phyloP scores from a whole-genome alignment of 2,329 filamentous ascomycete genomes.

The Penicillium brasilianum region DNA sequence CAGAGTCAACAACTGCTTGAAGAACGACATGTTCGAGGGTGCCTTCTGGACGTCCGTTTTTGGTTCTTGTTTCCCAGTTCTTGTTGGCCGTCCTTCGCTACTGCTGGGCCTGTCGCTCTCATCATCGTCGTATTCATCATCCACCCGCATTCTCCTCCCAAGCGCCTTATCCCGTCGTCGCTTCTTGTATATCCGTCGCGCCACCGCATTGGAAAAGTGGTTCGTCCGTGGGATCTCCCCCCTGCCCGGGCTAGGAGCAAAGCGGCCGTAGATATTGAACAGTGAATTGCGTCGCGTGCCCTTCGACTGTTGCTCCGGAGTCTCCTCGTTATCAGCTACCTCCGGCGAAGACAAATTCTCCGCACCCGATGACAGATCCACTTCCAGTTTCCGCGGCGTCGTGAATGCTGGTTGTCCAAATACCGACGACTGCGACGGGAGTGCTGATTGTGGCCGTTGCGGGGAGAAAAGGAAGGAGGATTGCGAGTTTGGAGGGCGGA shows the following conservation, averaged over 20 bases:
- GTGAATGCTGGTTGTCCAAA: conserved; percentile 53
- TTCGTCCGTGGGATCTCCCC: conserved; percentile 65
- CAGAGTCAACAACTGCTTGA: conserved; percentile 63
- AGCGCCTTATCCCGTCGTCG: conserved; percentile 54
- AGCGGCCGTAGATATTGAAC: conserved; percentile 50
- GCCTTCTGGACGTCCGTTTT: conserved; percentile 16
- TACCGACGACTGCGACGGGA: conserved; percentile 38
- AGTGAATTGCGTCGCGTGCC: conserved; percentile 46
- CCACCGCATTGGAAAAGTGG: conserved; percentile 53
- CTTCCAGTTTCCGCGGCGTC: conserved; percentile 55
- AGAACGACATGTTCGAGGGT: conserved; percentile 43
- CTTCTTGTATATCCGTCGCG: conserved; percentile 55
- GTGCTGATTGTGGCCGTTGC: conserved; percentile 37
- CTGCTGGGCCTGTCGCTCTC: conserved; percentile 47
- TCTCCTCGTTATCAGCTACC: conserved; percentile 55
- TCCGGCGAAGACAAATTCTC: conserved; percentile 54
- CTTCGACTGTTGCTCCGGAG: conserved; percentile 48
- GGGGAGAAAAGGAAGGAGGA: conserved; percentile 56
- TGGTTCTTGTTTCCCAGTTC: conserved; percentile 28
- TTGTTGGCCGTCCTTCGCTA: conserved; percentile 43
- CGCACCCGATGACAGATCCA: conserved; percentile 55
- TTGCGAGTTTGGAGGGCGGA: conserved; percentile 57
- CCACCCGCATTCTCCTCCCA: conserved; percentile 48
- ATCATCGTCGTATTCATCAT: conserved; percentile 50
- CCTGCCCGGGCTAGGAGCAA: conserved; percentile 61